A percentile compares a stretch with the other conserved stretches of the same genome.
phyloP scores from a whole-genome alignment of 73 alveolate species.

The Tetrahymena malaccensis region DNA sequence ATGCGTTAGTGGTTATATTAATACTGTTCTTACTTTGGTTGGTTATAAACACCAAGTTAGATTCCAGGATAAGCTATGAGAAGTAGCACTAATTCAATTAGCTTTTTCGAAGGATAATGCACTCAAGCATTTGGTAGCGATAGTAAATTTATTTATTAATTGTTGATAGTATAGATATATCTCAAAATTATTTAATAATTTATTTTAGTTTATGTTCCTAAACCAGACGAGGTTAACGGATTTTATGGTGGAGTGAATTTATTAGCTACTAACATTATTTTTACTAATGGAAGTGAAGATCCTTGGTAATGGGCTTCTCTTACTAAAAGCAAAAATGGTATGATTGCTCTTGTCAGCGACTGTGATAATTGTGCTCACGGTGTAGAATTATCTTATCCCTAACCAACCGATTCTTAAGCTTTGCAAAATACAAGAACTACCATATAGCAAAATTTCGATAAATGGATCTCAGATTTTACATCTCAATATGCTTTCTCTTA shows the following conservation, averaged over 20 bases:
- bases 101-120: background rate
- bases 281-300: slow-evolving; percentile 64
- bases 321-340: slow-evolving; percentile 12
- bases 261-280: slow-evolving; percentile 45
- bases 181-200: background rate
- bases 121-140: background rate
- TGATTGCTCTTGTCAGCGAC: slow-evolving; percentile 35
- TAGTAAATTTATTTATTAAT: background rate
- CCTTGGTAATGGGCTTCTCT: slow-evolving; percentile 74
- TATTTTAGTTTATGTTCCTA: background rate
- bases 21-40: slow-evolving; percentile 34
- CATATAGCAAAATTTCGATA: background rate
- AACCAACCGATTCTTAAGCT: slow-evolving; percentile 43
- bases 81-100: background rate
- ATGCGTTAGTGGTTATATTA: slow-evolving; percentile 27
- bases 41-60: slow-evolving; percentile 21
- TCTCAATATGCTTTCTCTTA: background rate
- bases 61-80: background rate
- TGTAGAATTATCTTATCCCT: slow-evolving; percentile 62
- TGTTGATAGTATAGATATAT: background rate
- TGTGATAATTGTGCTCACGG: slow-evolving; percentile 76
- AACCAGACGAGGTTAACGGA: slow-evolving; percentile 48
- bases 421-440: slow-evolving; percentile 38
- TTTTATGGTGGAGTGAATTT: slow-evolving; percentile 35
- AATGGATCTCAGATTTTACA: slow-evolving; percentile 22